These are phyloP conservation scores for Didymella segeticola DNA, from an alignment of 2,329 filamentous ascomycete genomes.

Conservation along the genomic window DNA sequence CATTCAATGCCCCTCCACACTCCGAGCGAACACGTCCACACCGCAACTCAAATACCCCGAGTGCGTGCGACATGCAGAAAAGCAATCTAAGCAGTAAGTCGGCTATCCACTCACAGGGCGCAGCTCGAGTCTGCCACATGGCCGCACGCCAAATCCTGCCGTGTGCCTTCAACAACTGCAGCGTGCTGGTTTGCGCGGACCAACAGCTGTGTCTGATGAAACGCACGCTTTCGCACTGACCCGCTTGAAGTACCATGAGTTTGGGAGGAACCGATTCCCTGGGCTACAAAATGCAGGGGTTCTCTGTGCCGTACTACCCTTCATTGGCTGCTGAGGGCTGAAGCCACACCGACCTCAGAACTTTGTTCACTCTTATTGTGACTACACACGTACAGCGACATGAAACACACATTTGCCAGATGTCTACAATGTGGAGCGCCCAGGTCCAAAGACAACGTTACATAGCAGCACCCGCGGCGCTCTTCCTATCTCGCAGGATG, in stretches of 20 bases:
- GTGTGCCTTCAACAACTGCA: constrained; percentile 7
- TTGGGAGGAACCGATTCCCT: constrained; percentile 15
- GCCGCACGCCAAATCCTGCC: constrained; percentile 4
- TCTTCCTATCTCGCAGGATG: constrained; percentile 4
- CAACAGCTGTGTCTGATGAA: constrained; percentile 4
- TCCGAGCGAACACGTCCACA: constrained; percentile 13
- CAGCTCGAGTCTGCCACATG: constrained; percentile 7
- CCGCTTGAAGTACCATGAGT: constrained; percentile 4
- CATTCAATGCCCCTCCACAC: constrained; percentile 3
- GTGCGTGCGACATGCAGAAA: constrained; percentile 10
- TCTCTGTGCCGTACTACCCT: constrained; percentile 6
- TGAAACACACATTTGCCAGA: background rate
- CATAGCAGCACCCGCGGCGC: background rate
- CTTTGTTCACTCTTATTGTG: constrained; percentile 16
- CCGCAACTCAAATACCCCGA: constrained; percentile 15
- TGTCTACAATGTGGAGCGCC: background rate
- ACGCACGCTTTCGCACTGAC: constrained; percentile 12
- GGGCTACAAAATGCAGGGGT: constrained; percentile 17
- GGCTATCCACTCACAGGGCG: constrained; percentile 3
- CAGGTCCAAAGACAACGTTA: background rate
- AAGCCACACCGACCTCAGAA: constrained; percentile 14
- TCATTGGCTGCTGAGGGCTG: constrained; percentile 10
- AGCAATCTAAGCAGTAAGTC: constrained; percentile 2
- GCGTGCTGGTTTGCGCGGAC: background rate
- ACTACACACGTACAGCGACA: constrained; percentile 9